Conservation (phyloP, 495 filamentous ascomycete genomes). For the Aspergillus baeticus region DNA sequence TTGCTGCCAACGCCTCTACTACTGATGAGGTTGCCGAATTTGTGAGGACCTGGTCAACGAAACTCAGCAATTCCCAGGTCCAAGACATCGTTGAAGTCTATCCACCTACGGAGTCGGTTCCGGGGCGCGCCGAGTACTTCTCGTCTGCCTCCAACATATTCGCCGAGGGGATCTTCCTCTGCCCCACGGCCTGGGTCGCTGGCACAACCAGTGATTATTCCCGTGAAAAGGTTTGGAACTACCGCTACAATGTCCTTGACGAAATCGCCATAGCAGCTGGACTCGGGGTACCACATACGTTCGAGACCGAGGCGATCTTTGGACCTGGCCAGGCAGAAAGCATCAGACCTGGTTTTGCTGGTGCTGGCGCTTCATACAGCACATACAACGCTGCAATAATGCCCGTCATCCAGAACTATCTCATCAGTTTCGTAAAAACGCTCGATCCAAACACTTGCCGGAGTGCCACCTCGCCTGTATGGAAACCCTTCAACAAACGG, state of each 20-base stretch:
- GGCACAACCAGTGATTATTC: conserved; percentile 40
- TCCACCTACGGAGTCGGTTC: conserved; percentile 40
- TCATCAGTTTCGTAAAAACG: conserved; percentile 60
- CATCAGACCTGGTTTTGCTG: conserved; percentile 20
- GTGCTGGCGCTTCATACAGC: not conserved
- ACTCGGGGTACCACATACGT: conserved; percentile 61
- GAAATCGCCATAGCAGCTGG: conserved; percentile 43
- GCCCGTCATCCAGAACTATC: conserved; percentile 60
- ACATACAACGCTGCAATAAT: conserved; percentile 44
- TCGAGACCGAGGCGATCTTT: conserved; percentile 62
- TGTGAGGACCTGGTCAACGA: conserved; percentile 20
- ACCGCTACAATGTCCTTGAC: conserved; percentile 63
- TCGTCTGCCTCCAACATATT: conserved; percentile 57
- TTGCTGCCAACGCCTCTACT: conserved; percentile 48
- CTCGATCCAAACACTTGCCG: conserved; percentile 57
- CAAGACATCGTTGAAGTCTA: conserved; percentile 58
- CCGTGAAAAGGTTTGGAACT: conserved; percentile 47
- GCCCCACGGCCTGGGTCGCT: conserved; percentile 45
- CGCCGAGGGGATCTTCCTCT: conserved; percentile 67
- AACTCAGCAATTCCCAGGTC: conserved; percentile 48
- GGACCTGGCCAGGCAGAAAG: conserved; percentile 23
- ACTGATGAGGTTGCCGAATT: conserved; percentile 10
- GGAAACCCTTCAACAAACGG: conserved; percentile 40
- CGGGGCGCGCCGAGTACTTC: conserved; percentile 51
- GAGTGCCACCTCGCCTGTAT: conserved; percentile 35